phyloP scores from a whole-genome alignment of 2,329 filamentous ascomycete genomes.

The Colletotrichum destructivum region DNA sequence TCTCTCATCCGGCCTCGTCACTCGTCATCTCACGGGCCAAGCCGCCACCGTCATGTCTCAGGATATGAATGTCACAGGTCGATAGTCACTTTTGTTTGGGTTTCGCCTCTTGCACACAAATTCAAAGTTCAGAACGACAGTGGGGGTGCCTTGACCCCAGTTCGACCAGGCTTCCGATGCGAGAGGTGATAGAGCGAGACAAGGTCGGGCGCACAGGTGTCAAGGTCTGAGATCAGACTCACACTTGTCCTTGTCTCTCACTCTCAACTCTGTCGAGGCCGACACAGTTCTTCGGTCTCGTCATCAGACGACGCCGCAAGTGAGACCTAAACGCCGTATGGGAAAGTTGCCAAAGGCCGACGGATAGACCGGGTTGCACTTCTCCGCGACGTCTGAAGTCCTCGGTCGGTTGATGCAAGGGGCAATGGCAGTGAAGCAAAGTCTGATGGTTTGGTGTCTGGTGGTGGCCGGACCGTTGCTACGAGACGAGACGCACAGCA shows the following conservation, averaged over 20 bases:
- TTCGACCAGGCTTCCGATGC: constrained; percentile 33
- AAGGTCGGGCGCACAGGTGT: constrained; percentile 10
- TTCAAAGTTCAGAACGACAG: constrained; percentile 38
- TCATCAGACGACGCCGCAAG: constrained; percentile 36
- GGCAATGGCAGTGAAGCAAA: constrained; percentile 10
- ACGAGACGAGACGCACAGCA: constrained; percentile 15
- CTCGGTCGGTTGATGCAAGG: constrained; percentile 21
- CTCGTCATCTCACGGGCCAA: constrained; percentile 23
- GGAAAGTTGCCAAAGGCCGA: constrained; percentile 11
- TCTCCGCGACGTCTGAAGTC: constrained; percentile 20
- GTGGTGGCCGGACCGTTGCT: constrained; percentile 11
- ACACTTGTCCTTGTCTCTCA: background rate
- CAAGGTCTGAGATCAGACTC: constrained; percentile 32
- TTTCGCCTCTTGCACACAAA: constrained; percentile 28
- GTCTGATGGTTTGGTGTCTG: constrained; percentile 9
- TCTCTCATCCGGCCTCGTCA: constrained; percentile 37
- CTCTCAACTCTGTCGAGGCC: background rate
- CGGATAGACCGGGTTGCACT: constrained; percentile 13
- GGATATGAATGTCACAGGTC: constrained; percentile 19
- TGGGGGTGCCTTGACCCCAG: constrained; percentile 27
- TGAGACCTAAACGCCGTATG: constrained; percentile 18
- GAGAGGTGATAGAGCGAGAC: constrained; percentile 4
- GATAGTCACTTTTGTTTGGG: constrained; percentile 7
- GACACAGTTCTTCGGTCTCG: constrained; percentile 20
- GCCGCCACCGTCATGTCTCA: constrained; percentile 18